phyloP scores from a whole-genome alignment of 805 yeast species.

The Suhomyces emberorum region DNA sequence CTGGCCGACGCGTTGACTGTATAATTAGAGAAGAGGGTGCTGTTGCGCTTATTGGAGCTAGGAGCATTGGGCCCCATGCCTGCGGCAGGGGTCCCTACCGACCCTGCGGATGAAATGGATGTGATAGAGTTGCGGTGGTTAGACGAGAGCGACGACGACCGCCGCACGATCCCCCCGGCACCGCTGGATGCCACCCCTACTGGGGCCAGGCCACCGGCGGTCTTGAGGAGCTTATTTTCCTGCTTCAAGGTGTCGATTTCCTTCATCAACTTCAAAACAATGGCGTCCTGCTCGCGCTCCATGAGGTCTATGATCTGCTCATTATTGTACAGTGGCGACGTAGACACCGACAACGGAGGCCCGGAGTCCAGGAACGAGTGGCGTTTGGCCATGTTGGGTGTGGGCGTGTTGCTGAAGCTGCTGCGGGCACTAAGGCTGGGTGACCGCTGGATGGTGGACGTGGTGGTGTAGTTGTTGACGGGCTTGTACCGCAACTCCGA shows the following conservation, averaged over 20 bases:
- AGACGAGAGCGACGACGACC: constrained; percentile 14
- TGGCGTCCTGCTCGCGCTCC: constrained; percentile 77
- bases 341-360: background rate
- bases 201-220: constrained; percentile 4
- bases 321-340: constrained; percentile 17
- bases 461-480: constrained; percentile 7
- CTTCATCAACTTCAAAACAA: constrained; percentile 61
- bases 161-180: constrained; percentile 8
- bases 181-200: background rate
- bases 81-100: background rate
- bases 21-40: constrained; percentile 9
- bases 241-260: constrained; percentile 55
- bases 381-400: constrained; percentile 4
- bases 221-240: constrained; percentile 45
- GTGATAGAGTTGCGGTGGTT: constrained; percentile 11
- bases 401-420: constrained; percentile 4
- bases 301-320: constrained; percentile 55
- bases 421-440: constrained; percentile 9
- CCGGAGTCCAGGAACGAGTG: constrained; percentile 8
- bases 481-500: constrained; percentile 1
- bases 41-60: constrained; percentile 11
- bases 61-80: background rate
- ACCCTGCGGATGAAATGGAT: constrained; percentile 7
- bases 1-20: constrained; percentile 3
- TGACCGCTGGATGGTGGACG: constrained; percentile 9